Base-by-base conservation (phyloP, 1,139 yeast species). In the Geotrichum reessii region DNA sequence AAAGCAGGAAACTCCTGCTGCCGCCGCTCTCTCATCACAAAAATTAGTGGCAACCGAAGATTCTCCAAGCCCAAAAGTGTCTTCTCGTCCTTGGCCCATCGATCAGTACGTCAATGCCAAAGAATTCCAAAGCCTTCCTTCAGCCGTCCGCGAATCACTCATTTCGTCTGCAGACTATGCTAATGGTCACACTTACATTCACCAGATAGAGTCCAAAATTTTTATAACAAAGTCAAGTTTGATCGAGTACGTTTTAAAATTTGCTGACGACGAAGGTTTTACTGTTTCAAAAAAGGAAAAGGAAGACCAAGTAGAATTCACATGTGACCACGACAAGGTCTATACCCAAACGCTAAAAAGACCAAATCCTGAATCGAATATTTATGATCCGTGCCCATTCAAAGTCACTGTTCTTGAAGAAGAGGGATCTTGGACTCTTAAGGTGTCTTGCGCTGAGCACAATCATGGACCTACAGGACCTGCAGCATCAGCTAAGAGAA, bases 391-490 rank as follows among this genome's bases (percentile, higher is more conserved):
- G 19, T 59, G 61, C 33, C 57, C 57, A 5, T 59, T 59, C 50
- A 14, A 53, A 8, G 59, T 53, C 11, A 31, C 46, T 5, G 31
- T 56, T 7, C n/a, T 22, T 12, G 33, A 17, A 9, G 47, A 51
- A 14, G 22, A 25, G 12, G 44, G 28, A 1, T 17, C 28, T 7
- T 56, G 58, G 58, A 9, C 22, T 9, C 37, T 59, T 11, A 44
- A 53, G n/a, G 50, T 57, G 8, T 11, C 19, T 5, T 48, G 27
- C 22, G 50, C 58, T 11, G 61, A 59, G 7, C 61, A 59, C 27
- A 54, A 53, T 25, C 61, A 59, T 33, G 61, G 61, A 8, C 61
- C 61, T 4, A 22, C 40, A 8, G 61, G 59, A 14, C 57, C 59
- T 9, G 59, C 61, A 1, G 59, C 61, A 2, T 59, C 59, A 17